Base-by-base conservation (phyloP, 2,329 filamentous ascomycete species). In the Colletotrichum sp. region DNA sequence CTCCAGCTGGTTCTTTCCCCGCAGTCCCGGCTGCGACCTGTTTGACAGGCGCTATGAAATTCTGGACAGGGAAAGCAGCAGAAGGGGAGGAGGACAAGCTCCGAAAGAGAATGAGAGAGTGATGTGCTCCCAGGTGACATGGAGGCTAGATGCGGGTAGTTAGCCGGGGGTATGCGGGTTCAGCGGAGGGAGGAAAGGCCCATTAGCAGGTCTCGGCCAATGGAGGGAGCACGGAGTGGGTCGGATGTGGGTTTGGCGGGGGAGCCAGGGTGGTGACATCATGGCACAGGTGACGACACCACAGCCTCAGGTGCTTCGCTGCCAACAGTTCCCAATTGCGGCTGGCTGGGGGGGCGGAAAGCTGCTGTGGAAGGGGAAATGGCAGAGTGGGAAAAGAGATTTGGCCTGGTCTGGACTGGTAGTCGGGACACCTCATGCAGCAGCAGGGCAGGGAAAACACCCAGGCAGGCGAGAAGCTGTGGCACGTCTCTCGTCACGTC, bases 231-330 rank as follows among this genome's bases (percentile, higher is more conserved):
- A 21, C 54, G 12, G 7, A 24, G 21, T 72, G 69, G 57, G 36
- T 38, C 66, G 2, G 6, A 5, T 29, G 72, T 74, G 72, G 69
- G 69, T 74, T 67, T 47, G 36, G 72, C 72, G 72, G 72, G 71
- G 63, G 63, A 66, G n/a, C 43, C 43, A 29, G 70, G 79, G 81
- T 85, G 81, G 82, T 85, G 84, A 85, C 84, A 83, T 85, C 84
- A 85, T 84, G 74, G 76, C 73, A 78, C 81, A 80, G 80, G 81
- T 82, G 78, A 81, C 80, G 81, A 82, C 80, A 81, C 77, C 70
- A 73, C 72, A 57, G 63, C 68, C n/a, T 21, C 11, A 27, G 29
- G 7, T n/a, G 21, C 33, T 13, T 51, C 38, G 43, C 33, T 55
- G 57, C 16, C 34, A 29, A 58, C 27, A 33, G 64, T 51, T 51